A percentile compares a stretch with the other conserved stretches of the same genome.
These are phyloP conservation scores for Blastobotrys illinoisensis DNA, from an alignment of 1,139 yeast genomes.

Conservation along the genomic window DNA sequence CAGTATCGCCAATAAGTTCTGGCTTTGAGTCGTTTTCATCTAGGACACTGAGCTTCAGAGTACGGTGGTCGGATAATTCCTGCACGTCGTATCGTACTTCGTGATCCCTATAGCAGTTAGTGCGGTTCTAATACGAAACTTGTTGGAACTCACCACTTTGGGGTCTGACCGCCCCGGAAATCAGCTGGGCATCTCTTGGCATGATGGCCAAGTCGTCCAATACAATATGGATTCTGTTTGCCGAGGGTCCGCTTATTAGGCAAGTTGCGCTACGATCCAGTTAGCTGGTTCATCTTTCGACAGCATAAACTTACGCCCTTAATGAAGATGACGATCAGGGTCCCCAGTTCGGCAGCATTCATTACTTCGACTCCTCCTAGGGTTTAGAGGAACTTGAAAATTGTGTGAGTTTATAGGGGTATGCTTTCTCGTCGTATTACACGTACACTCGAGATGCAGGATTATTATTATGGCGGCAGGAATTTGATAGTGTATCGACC, in stretches of 20 bases:
- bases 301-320: slow-evolving; percentile 31
- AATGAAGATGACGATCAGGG: slow-evolving; percentile 35
- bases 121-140: background rate
- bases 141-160: slow-evolving; percentile 62
- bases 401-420: slow-evolving; percentile 43
- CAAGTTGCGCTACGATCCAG: slow-evolving; percentile 42
- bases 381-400: slow-evolving; percentile 64
- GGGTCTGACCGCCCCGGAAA: slow-evolving; percentile 85
- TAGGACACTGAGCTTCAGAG: slow-evolving; percentile 64
- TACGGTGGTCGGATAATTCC: slow-evolving; percentile 38
- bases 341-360: slow-evolving; percentile 25
- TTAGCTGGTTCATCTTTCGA: background rate
- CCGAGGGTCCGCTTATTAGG: slow-evolving; percentile 80
- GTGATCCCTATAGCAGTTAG: slow-evolving; percentile 39
- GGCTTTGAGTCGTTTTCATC: slow-evolving; percentile 88
- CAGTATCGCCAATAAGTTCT: slow-evolving; percentile 76
- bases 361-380: slow-evolving; percentile 19
- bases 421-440: background rate
- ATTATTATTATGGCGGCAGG: background rate
- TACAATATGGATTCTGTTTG: slow-evolving; percentile 84
- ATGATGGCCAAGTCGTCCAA: slow-evolving; percentile 72
- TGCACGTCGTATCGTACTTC: slow-evolving; percentile 68
- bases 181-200: slow-evolving; percentile 71
- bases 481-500: background rate
- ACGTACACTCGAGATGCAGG: background rate